Conservation (phyloP, 306 rosid species). For the Fragaria iinumae region DNA sequence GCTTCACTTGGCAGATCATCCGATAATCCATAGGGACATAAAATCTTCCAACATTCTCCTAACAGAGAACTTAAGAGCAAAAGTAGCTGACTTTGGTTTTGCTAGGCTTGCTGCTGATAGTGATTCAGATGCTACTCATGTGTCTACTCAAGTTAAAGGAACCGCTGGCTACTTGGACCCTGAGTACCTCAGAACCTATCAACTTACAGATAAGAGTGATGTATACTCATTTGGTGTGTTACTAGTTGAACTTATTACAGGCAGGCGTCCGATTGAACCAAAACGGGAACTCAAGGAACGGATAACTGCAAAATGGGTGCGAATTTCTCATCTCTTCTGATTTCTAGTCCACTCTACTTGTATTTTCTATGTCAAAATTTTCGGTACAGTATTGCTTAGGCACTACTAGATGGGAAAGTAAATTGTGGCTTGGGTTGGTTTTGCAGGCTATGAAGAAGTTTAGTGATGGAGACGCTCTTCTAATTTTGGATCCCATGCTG, state of each 20-base stretch:
- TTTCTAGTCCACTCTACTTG: neutral
- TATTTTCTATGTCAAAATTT: neutral
- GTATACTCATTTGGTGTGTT: constrained; percentile 93
- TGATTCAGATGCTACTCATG: constrained; percentile 85
- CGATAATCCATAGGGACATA: constrained; percentile 93
- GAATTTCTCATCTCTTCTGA: constrained; percentile 22
- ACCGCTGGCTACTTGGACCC: constrained; percentile 99
- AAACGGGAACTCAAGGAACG: constrained; percentile 74
- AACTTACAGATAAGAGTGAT: constrained; percentile 95
- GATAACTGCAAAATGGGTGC: constrained; percentile 82
- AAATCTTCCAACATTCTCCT: constrained; percentile 96
- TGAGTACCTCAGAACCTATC: constrained; percentile 89
- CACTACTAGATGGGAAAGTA: neutral
- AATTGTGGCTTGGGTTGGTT: constrained; percentile 19
- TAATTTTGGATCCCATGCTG: constrained; percentile 70
- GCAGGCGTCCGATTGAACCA: constrained; percentile 95
- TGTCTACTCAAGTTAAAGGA: constrained; percentile 95
- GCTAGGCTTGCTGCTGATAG: constrained; percentile 85
- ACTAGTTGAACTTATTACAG: constrained; percentile 86
- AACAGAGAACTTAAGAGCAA: constrained; percentile 75
- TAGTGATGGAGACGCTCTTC: constrained; percentile 51
- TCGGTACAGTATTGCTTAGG: neutral
- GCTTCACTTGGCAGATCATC: constrained; percentile 62
- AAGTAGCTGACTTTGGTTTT: constrained; percentile 98
- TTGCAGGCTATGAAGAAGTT: constrained; percentile 92